Evolutionary conservation across 2,329 filamentous ascomycete species (phyloP), one percentile per base, ranked within the genome.

Genomic region (Trichoderma atroviride): DNA sequence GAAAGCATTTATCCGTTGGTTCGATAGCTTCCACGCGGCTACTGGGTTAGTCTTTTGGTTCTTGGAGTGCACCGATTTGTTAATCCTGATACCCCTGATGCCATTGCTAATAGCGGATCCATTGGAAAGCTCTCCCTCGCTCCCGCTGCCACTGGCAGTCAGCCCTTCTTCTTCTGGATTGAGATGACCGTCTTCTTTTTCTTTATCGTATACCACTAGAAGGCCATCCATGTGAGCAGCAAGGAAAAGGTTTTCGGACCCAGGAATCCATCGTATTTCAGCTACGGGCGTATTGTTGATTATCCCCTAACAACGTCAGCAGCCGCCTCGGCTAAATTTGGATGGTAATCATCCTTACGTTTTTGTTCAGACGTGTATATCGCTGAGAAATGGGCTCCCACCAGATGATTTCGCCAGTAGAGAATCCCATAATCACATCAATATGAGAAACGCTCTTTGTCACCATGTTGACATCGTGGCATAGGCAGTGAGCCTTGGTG

Each of bases 341-440:
- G 33, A 35, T 22, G 33, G 11, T 35, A 10, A 27, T 19, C 7
- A 22, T 19, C 29, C 53, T 72, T 86, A 92, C 91, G 78, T 98
- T 98, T 82, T 99, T 99, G 78, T 99, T 99, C 75, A 99, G 86
- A 24, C 96, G 90, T 3, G 93, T 92, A 79, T 99, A 99, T 78
- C 96, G 94, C 76, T 98, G 95, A 50, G 94, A 95, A 76, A 97
- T 92, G 13, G 96, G 94, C 80, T 99, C 96, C 84, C 96, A 98
- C 96, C 96, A 99, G 71, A 99, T 95, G 59, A 99, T 94, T 79
- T 99, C 96, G 50, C 94, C 94, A 0, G 94, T 96, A 7, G 95
- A 97, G 76, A 97, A 98, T 0, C 96, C 96, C 89, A 99, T 92
- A 69, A 97, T 89, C 24, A 99, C 85, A 78, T 99, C 96, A 53